These are phyloP conservation scores for Lasiodiplodia hormozganensis DNA, from an alignment of 2,329 filamentous ascomycete genomes.

Conservation along the genomic window DNA sequence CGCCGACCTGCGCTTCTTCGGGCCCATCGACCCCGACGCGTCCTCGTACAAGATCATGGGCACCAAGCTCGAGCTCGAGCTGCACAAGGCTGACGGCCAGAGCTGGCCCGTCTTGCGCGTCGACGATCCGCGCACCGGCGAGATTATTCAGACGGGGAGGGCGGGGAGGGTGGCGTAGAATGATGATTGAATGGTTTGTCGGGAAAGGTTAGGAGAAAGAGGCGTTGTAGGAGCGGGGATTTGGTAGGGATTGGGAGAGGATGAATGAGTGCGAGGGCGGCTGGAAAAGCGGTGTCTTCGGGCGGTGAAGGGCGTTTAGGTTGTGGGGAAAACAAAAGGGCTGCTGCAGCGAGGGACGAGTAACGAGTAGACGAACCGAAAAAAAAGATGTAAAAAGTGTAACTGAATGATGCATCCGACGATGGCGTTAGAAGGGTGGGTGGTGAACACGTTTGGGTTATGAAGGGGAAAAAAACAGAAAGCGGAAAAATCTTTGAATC, in stretches of 20 bases:
- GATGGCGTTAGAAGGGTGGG: neutral
- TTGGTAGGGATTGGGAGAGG: too few relatives aligned
- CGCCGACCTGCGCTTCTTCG: slow-evolving; percentile 76
- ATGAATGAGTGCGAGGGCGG: too few relatives aligned
- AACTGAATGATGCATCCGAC: neutral
- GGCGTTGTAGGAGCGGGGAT: neutral
- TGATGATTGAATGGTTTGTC: neutral
- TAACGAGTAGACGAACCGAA: neutral
- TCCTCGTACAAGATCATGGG: slow-evolving; percentile 83
- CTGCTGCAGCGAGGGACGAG: neutral
- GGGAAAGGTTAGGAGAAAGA: neutral
- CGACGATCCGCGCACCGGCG: slow-evolving; percentile 74
- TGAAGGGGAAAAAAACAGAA: neutral
- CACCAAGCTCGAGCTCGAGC: slow-evolving; percentile 83
- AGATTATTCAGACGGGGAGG: slow-evolving; percentile 88
- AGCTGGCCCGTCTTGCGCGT: slow-evolving; percentile 87
- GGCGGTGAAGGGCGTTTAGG: too few relatives aligned
- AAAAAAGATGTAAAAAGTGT: neutral
- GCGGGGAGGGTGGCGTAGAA: slow-evolving; percentile 53
- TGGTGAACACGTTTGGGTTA: neutral
- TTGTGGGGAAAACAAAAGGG: neutral
- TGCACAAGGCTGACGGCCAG: slow-evolving; percentile 74
- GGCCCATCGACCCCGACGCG: slow-evolving; percentile 74
- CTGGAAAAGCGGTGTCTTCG: too few relatives aligned
- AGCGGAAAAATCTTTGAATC: neutral